phyloP scores from a whole-genome alignment of 208 protist species.

The Angomonas deanei region DNA sequence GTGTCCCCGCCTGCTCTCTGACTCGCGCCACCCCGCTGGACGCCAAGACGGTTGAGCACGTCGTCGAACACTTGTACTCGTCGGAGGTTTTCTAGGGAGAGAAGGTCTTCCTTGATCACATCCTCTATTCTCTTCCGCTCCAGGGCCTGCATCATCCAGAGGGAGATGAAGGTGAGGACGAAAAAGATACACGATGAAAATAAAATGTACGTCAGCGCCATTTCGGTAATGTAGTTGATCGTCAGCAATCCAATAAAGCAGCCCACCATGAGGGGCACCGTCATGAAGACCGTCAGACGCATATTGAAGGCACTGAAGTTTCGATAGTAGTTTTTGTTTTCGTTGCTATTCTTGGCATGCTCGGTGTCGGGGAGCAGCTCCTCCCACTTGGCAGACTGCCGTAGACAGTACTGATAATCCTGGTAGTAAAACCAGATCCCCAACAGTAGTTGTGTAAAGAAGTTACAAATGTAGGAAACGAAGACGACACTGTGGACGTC shows the following conservation, averaged over 20 bases:
- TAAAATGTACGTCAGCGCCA: slow-evolving; percentile 24
- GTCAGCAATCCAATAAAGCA: slow-evolving; percentile 16
- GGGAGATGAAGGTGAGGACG: slow-evolving; percentile 25
- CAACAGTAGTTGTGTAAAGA: slow-evolving; percentile 25
- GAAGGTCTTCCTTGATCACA: slow-evolving; percentile 28
- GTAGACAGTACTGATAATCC: slow-evolving; percentile 10
- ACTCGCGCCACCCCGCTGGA: background rate
- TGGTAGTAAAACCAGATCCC: slow-evolving; percentile 14
- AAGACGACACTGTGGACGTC: slow-evolving; percentile 22
- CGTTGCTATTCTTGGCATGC: background rate
- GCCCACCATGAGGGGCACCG: slow-evolving; percentile 16
- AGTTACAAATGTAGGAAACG: slow-evolving; percentile 23
- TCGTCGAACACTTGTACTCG: background rate
- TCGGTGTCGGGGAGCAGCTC: background rate
- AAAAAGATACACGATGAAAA: slow-evolving; percentile 31
- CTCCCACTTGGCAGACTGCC: background rate
- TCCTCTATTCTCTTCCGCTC: slow-evolving; percentile 25
- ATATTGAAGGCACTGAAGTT: slow-evolving; percentile 18
- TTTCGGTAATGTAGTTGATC: slow-evolving; percentile 20
- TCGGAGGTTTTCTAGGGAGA: slow-evolving; percentile 15
- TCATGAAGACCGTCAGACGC: slow-evolving; percentile 13
- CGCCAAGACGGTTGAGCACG: background rate
- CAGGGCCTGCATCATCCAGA: slow-evolving; percentile 31
- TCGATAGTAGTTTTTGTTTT: background rate
- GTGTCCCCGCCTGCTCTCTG: background rate